Conservation (phyloP, 106 monocot species). For the Acanthochlamys bracteata region DNA sequence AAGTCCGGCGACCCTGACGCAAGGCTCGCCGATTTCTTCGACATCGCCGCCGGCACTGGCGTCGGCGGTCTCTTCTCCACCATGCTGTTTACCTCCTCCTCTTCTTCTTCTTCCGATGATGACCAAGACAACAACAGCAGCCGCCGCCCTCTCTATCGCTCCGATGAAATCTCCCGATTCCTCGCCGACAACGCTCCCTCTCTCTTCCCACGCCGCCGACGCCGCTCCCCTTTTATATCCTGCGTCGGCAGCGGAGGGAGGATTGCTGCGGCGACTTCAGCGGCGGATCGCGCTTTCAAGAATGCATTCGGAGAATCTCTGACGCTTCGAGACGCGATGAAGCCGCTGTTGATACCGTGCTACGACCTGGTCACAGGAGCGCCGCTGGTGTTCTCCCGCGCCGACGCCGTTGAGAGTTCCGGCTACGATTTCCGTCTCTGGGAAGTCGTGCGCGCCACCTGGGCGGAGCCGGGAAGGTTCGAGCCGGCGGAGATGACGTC, state of each 20-base stretch:
- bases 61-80: slow-evolving; percentile 57
- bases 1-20: slow-evolving; percentile 49
- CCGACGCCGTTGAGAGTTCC: slow-evolving; percentile 33
- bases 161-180: slow-evolving; percentile 54
- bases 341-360: slow-evolving; percentile 57
- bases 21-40: slow-evolving; percentile 52
- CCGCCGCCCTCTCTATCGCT: slow-evolving; percentile 21
- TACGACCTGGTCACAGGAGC: slow-evolving; percentile 48
- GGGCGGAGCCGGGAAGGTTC: slow-evolving; percentile 43
- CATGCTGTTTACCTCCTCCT: slow-evolving; percentile 47
- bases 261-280: slow-evolving; percentile 16
- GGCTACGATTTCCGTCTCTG: slow-evolving; percentile 40
- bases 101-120: no score
- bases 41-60: slow-evolving; percentile 62
- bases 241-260: slow-evolving; percentile 24
- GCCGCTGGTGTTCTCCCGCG: slow-evolving; percentile 61
- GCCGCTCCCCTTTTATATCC: slow-evolving; percentile 4
- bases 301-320: slow-evolving; percentile 26
- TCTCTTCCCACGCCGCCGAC: slow-evolving; percentile 3
- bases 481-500: slow-evolving; percentile 36
- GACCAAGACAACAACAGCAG: slow-evolving; percentile 6
- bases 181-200: slow-evolving; percentile 30
- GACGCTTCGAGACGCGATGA: slow-evolving; percentile 36
- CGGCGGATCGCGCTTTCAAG: not conserved
- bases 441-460: slow-evolving; percentile 51